A percentile compares a stretch with the other conserved stretches of the same genome.
Conservation (phyloP, 192 early-diverging fungal species). For the Helicostylum pulchrum region DNA sequence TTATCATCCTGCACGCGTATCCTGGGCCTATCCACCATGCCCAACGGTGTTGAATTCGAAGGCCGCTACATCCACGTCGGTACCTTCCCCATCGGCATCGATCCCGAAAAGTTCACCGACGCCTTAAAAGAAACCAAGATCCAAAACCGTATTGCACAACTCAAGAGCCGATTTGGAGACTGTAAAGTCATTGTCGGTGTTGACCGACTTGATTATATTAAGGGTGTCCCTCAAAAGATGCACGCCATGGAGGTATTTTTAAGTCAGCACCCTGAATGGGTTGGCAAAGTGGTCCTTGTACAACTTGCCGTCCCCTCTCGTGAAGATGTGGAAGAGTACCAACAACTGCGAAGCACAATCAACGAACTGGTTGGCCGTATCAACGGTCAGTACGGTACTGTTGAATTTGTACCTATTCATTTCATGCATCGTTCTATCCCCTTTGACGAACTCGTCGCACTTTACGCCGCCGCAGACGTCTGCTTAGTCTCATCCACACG, state of each 20-base stretch:
- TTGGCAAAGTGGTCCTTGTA: slow-evolving; percentile 91
- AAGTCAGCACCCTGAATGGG: slow-evolving; percentile 82
- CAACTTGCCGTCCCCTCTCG: slow-evolving; percentile 98
- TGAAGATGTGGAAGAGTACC: slow-evolving; percentile 98
- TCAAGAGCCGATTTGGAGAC: slow-evolving; percentile 84
- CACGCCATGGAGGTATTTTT: slow-evolving; percentile 94
- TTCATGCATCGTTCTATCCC: slow-evolving; percentile 95
- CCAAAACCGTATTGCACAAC: slow-evolving; percentile 66
- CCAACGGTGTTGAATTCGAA: slow-evolving; percentile 91
- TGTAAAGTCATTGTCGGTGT: slow-evolving; percentile 93
- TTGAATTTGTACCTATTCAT: slow-evolving; percentile 98
- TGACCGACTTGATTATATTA: slow-evolving; percentile 99
- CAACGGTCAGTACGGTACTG: slow-evolving; percentile 92
- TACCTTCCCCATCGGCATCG: slow-evolving; percentile 99
- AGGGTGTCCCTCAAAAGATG: slow-evolving; percentile 99
- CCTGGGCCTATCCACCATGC: slow-evolving; percentile 87
- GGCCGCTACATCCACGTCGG: slow-evolving; percentile 93
- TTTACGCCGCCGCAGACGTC: slow-evolving; percentile 95
- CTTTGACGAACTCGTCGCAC: slow-evolving; percentile 92
- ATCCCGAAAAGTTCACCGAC: slow-evolving; percentile 90
- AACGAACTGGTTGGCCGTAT: slow-evolving; percentile 98
- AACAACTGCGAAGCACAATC: slow-evolving; percentile 87
- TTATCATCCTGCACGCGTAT: slow-evolving; percentile 95
- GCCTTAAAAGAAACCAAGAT: slow-evolving; percentile 71
- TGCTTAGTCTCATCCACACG: slow-evolving; percentile 97